A percentile compares a stretch with the other conserved stretches of the same genome.
phyloP scores from a whole-genome alignment of 129 eudicot species.

The Flaveria bidentis region DNA sequence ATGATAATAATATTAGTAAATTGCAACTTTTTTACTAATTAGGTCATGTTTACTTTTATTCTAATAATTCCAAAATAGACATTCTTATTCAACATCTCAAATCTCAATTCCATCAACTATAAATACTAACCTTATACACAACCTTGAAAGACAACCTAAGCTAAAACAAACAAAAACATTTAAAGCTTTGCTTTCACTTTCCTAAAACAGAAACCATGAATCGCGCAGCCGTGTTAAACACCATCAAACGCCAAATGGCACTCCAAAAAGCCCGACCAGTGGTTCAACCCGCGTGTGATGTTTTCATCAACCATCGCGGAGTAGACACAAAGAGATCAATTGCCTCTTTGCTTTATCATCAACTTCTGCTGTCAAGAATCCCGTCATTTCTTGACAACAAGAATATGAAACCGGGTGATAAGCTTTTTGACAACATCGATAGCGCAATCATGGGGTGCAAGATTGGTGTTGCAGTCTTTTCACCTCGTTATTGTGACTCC shows the following conservation, averaged over 20 bases:
- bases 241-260: slow-evolving; percentile 44
- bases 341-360: slow-evolving; percentile 60
- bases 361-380: slow-evolving; percentile 47
- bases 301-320: slow-evolving; percentile 76
- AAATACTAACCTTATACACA: slow-evolving; percentile 23
- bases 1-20: slow-evolving; percentile 4
- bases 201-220: slow-evolving; percentile 42
- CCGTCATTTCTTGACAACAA: slow-evolving; percentile 76
- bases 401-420: slow-evolving; percentile 78
- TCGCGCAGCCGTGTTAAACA: slow-evolving; percentile 42
- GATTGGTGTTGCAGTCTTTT: slow-evolving; percentile 69
- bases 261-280: slow-evolving; percentile 26
- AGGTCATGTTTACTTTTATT: slow-evolving; percentile 29
- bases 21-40: slow-evolving; percentile 21
- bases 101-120: slow-evolving; percentile 2
- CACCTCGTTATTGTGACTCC: slow-evolving; percentile 73
- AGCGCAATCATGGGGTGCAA: slow-evolving; percentile 52
- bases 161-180: slow-evolving; percentile 17
- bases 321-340: slow-evolving; percentile 63
- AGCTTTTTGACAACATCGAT: slow-evolving; percentile 65
- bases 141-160: slow-evolving; percentile 19
- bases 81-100: slow-evolving; percentile 5
- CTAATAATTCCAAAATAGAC: slow-evolving; percentile 29
- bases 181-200: slow-evolving; percentile 23
- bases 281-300: slow-evolving; percentile 47